Base-by-base conservation (phyloP, 805 yeast species). In the Lachancea nothofagi region DNA sequence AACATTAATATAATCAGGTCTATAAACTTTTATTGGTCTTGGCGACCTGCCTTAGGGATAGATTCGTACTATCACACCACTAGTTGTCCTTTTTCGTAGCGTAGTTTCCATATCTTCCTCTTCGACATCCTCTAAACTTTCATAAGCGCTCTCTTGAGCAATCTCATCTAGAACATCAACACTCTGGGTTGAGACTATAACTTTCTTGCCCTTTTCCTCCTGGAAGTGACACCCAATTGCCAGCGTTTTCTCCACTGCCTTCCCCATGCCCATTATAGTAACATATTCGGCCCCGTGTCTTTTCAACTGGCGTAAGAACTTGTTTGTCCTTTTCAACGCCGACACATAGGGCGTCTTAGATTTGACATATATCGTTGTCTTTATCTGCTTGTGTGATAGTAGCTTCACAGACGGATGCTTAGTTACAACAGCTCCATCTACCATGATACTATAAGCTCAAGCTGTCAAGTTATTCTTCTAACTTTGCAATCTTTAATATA, bases 91-190 rank as follows among this genome's bases (percentile, higher is more conserved):
- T 36, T 63, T 58, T 44, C 54, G 55, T 31, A 66, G 43, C 0
- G 44, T 42, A 1, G 65, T 56, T 14, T 60, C 66, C 17, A 46
- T 54, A 29, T 63, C 66, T 4, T 49, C 60, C 7, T 62, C 62
- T 23, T 44, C 48, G 8, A 37, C 53, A 7, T 39, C 51, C 4
- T 50, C 60, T 2, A 50, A 53, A 7, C 47, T 54, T 2, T 60
- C 66, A 5, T 50, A 57, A 2, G 49, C 57, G 26, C 21, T 17
- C 7, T 42, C 57, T n/a, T 56, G 57, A 4, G 56, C 56, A 33
- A 78, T 68, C 59, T 86, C 95, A 59, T 88, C 96, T 19, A 84
- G 54, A 0, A 87, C 88, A 19, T 74, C 73, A 0, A 82, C 70
- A 4, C 81, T 76, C 18, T 73, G 78, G 0, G 96, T 87, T 21